Conservation (phyloP, 306 rosid species). For the Inga oerstediana region DNA sequence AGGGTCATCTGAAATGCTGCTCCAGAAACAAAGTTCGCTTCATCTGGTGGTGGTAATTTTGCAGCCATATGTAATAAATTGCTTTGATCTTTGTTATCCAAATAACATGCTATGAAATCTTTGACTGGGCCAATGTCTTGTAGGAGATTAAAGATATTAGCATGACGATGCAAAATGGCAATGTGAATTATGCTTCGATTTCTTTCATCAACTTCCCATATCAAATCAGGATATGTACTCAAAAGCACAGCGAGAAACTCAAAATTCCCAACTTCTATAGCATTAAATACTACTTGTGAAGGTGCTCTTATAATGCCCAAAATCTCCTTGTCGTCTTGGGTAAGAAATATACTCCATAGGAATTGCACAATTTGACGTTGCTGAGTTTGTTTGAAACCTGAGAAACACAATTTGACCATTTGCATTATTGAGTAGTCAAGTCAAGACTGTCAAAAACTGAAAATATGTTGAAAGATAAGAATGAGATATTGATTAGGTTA, state of each 20-base stretch:
- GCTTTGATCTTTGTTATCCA: not conserved
- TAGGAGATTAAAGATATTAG: too few species aligned
- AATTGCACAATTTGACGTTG: constrained; percentile 11
- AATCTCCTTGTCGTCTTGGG: not conserved
- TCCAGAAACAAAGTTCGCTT: not conserved
- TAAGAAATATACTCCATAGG: constrained; percentile 31
- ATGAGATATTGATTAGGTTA: not conserved
- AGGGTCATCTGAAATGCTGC: not conserved
- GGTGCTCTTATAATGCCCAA: constrained; percentile 21
- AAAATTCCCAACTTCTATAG: constrained; percentile 43
- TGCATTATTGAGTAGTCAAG: not conserved
- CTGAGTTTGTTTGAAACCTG: not conserved
- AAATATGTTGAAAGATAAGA: not conserved
- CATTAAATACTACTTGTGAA: constrained; percentile 34
- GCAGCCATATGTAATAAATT: not conserved
- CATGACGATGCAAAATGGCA: not conserved
- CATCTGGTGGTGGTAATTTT: not conserved
- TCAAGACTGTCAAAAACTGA: not conserved
- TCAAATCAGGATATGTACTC: constrained; percentile 30
- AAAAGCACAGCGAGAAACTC: constrained; percentile 42
- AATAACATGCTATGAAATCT: constrained; percentile 25
- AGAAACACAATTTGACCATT: not conserved
- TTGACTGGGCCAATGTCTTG: constrained; percentile 20
- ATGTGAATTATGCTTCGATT: not conserved
- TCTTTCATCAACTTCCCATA: too few species aligned